Evolutionary conservation across 768 basidiomycete species (phyloP), one percentile per base, ranked within the genome.

Genomic region (Leccinellum luteum): DNA sequence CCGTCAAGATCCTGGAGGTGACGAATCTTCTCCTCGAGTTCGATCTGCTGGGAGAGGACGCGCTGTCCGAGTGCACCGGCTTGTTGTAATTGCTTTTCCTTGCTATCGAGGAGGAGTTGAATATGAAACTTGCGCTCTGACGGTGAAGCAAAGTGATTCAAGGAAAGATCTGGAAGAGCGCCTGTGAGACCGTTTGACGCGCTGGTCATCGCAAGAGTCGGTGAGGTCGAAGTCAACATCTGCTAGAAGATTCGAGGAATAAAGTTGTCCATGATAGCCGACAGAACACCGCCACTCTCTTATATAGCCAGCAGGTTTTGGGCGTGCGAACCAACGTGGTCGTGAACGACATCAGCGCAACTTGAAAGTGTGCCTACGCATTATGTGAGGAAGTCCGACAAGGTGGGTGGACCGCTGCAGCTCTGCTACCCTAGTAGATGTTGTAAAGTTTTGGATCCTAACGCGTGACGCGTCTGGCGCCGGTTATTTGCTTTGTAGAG

Each of bases 271-370:
- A 27, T 27, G 6, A 6, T n/a, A n/a, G n/a, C n/a, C n/a, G n/a
- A n/a, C n/a, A n/a, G n/a, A n/a, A n/a, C n/a, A n/a, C n/a, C n/a
- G n/a, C n/a, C n/a, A n/a, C n/a, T n/a, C n/a, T n/a, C n/a, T n/a
- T n/a, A n/a, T n/a, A n/a, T n/a, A n/a, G n/a, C n/a, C n/a, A n/a
- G 92, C 90, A 25, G 97, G 96, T 52, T 85, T 99, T 30, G 97
- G 97, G 17, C 86, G 97, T 28, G 83, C 85, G 97, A n/a, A 96
- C 94, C 10, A 97, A 97, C 65, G 91, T 99, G 31, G 90, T 98
- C 47, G 85, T 98, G 44, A 99, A 98, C 70, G 97, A 99, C 66
- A 87, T 98, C 48, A 93, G 81, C 69, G 89, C n/a, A n/a, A n/a
- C n/a, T n/a, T n/a, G 87, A 67, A 91, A 94, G 64, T 87, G 83